Evolutionary conservation across 768 basidiomycete genomes (phyloP).

Genomic region (Boletus rex-veris): DNA sequence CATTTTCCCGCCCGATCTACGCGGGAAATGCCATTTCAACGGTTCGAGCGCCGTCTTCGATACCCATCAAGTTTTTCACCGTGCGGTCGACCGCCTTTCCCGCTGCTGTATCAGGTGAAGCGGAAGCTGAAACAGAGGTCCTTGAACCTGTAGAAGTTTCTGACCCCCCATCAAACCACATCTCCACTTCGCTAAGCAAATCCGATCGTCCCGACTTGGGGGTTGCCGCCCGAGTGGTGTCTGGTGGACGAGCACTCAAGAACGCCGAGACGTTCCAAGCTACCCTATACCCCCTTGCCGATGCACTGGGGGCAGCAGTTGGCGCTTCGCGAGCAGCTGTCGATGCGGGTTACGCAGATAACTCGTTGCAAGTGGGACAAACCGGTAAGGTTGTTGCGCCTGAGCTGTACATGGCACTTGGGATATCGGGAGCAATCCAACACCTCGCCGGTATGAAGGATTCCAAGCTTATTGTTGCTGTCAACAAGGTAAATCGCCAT

Average conservation of each 20-base stretch:
- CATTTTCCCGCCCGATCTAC: constrained; percentile 92
- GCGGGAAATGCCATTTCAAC: constrained; percentile 97
- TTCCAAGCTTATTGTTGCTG: constrained; percentile 94
- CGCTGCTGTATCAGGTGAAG: constrained; percentile 49
- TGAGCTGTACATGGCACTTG: constrained; percentile 92
- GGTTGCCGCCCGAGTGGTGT: constrained; percentile 83
- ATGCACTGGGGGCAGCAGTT: constrained; percentile 89
- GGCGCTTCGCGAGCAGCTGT: constrained; percentile 98
- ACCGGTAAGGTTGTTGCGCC: constrained; percentile 99
- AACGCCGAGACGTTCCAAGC: constrained; percentile 88
- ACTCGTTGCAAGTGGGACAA: constrained; percentile 98
- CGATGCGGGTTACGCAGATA: constrained; percentile 97
- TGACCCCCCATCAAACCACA: constrained; percentile 51
- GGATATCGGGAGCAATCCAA: constrained; percentile 98
- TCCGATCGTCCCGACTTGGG: constrained; percentile 93
- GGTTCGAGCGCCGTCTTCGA: constrained; percentile 71
- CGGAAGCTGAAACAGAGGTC: constrained; percentile 56
- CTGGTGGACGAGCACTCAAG: constrained; percentile 94
- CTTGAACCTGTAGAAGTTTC: constrained; percentile 62
- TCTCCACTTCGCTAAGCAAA: constrained; percentile 75
- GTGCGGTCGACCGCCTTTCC: constrained; percentile 90
- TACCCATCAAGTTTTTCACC: constrained; percentile 91
- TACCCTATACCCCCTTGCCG: constrained; percentile 88
- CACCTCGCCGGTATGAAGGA: constrained; percentile 99
- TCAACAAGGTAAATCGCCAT: constrained; percentile 74